Evolutionary conservation across 2,329 filamentous ascomycete species (phyloP).

Genomic region (Paracamarosporium sp.): DNA sequence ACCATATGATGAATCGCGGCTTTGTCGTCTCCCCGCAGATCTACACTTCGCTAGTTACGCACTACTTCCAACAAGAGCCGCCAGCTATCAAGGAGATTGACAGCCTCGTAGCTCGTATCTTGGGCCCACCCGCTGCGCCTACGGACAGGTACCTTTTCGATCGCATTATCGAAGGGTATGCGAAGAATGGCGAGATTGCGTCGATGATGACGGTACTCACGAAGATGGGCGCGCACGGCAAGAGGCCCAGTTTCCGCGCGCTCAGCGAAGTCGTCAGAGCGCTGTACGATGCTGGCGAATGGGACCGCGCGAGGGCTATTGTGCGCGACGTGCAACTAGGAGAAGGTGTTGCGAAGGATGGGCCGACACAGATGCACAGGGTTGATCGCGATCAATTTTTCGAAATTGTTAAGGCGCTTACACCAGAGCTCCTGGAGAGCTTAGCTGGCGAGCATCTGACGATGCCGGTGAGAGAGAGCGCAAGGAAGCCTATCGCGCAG

Average conservation of each 20-base stretch:
- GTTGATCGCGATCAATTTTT: constrained; percentile 26
- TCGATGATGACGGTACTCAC: constrained; percentile 52
- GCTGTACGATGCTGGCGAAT: constrained; percentile 45
- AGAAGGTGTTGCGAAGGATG: constrained; percentile 35
- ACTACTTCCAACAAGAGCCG: constrained; percentile 67
- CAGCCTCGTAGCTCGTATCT: constrained; percentile 60
- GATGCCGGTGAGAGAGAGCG: background rate
- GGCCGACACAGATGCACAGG: constrained; percentile 20
- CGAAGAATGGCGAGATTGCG: constrained; percentile 58
- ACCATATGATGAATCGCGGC: constrained; percentile 64
- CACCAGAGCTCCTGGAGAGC: constrained; percentile 9
- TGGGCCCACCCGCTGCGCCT: constrained; percentile 31
- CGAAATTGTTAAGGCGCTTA: constrained; percentile 12
- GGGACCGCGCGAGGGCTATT: constrained; percentile 39
- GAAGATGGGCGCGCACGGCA: constrained; percentile 47
- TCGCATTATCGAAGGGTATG: constrained; percentile 72
- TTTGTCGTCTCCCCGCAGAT: constrained; percentile 68
- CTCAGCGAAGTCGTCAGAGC: constrained; percentile 47
- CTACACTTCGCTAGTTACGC: constrained; percentile 75
- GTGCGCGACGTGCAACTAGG: constrained; percentile 46
- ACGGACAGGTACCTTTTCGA: constrained; percentile 71
- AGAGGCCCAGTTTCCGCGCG: constrained; percentile 51
- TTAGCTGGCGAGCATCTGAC: constrained; percentile 10
- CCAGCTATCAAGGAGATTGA: constrained; percentile 68
- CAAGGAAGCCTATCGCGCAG: background rate